phyloP scores from a whole-genome alignment of 805 yeast species.

The Ogataea nonfermentans region DNA sequence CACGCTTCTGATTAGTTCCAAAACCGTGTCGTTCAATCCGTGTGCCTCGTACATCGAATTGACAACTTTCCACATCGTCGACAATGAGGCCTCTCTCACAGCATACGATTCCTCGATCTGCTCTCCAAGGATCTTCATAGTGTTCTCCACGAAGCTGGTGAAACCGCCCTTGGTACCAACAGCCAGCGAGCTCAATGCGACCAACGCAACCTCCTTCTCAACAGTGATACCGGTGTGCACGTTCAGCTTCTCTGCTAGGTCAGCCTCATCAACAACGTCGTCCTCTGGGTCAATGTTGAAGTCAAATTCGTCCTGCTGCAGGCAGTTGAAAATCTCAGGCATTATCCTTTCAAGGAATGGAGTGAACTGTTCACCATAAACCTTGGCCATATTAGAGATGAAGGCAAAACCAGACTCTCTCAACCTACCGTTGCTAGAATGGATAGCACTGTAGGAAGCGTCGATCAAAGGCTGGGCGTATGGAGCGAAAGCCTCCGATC shows the following conservation, averaged over 20 bases:
- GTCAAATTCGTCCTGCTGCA: slow-evolving; percentile 83
- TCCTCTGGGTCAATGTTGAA: slow-evolving; percentile 57
- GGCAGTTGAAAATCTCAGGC: slow-evolving; percentile 79
- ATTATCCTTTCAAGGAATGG: slow-evolving; percentile 79
- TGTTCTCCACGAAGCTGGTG: slow-evolving; percentile 70
- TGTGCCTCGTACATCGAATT: slow-evolving; percentile 61
- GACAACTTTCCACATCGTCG: slow-evolving; percentile 79
- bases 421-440: slow-evolving; percentile 75
- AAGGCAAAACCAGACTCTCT: slow-evolving; percentile 95
- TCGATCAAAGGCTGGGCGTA: slow-evolving; percentile 86
- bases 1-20: slow-evolving; percentile 60
- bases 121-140: slow-evolving; percentile 59
- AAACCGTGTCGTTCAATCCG: slow-evolving; percentile 55
- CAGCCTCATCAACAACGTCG: slow-evolving; percentile 54
- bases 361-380: slow-evolving; percentile 86
- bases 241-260: slow-evolving; percentile 67
- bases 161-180: slow-evolving; percentile 81
- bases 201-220: slow-evolving; percentile 94
- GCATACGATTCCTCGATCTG: slow-evolving; percentile 88
- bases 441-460: slow-evolving; percentile 78
- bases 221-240: slow-evolving; percentile 94
- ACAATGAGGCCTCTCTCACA: slow-evolving; percentile 82
- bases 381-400: slow-evolving; percentile 90
- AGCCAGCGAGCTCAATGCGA: slow-evolving; percentile 86
- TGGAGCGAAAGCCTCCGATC: slow-evolving; percentile 81